Base-by-base conservation (phyloP, 2,329 filamentous ascomycete genomes). In the Fusarium hostae region DNA sequence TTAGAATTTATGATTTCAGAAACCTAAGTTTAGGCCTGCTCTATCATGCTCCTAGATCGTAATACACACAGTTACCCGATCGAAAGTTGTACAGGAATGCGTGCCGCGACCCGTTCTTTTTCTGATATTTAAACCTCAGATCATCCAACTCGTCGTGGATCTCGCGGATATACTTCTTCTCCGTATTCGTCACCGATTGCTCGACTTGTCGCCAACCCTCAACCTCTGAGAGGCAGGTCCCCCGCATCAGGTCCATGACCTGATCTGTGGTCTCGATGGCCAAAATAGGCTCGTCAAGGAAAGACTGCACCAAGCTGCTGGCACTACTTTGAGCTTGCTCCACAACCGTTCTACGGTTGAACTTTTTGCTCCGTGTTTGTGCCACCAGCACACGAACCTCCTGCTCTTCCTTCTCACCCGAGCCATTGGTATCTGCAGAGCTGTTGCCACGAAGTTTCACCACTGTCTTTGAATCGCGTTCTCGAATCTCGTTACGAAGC, bases 61-160 rank as follows among this genome's bases (percentile, higher is more conserved):
- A 97, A 78, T 95, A 94, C 55, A 97, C 87, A 79, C 93, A 95
- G 64, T 88, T 91, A 0, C 92, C 93, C 13, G 94, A 97, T 66
- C 94, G 86, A 76, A 97, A 97, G 77, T 97, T 97, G 82, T 97
- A 97, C 57, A 98, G 88, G 81, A 97, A 97, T 15, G 93, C 92
- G 79, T 95, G 93, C 50, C 88, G 87, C 28, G 87, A 86, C 12
- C 86, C 87, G 10, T 85, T 79, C 70, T 84, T 84, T 66, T 73
- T 82, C 83, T 84, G 86, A 82, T 84, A 90, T 85, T 79, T 87
- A 82, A 72, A 84, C 81, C 79, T 89, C 89, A 84, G 96, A 81
- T 76, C 87, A 82, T 78, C 83, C 58, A 98, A 84, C 80, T 95
- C 85, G 67, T 94, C 92, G 77, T 96, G 92, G 44, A 98, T 87